Evolutionary conservation across 768 basidiomycete species (phyloP).

Genomic region (Tylopilus vinaceipallidus): DNA sequence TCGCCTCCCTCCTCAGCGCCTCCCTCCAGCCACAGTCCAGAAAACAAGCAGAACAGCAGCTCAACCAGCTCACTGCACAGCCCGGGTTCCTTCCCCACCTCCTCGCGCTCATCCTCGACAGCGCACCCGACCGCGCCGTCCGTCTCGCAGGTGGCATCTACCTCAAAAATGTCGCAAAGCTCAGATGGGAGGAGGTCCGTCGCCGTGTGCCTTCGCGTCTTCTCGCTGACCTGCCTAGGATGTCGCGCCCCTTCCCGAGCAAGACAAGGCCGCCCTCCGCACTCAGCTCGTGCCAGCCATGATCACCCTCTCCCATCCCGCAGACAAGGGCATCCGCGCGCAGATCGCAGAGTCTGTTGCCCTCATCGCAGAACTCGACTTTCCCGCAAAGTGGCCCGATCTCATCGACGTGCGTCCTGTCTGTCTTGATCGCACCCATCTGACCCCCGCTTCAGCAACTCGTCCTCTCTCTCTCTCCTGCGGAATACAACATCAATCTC

Average conservation of each 20-base stretch:
- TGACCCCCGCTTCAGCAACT: slow-evolving; percentile 67
- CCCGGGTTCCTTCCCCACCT: slow-evolving; percentile 79
- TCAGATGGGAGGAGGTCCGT: slow-evolving; percentile 85
- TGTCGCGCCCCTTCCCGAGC: slow-evolving; percentile 63
- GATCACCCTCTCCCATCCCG: slow-evolving; percentile 74
- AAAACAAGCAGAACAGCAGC: slow-evolving; percentile 79
- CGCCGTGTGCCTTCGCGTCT: neutral
- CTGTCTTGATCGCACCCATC: slow-evolving; percentile 6
- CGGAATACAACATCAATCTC: slow-evolving; percentile 83
- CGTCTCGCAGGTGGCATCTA: slow-evolving; percentile 86
- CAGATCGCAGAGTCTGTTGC: slow-evolving; percentile 94
- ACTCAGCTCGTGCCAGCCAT: slow-evolving; percentile 85
- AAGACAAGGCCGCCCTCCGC: slow-evolving; percentile 74
- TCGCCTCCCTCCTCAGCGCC: slow-evolving; percentile 67
- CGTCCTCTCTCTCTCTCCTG: slow-evolving; percentile 72
- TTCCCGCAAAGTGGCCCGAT: slow-evolving; percentile 84
- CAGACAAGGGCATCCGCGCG: slow-evolving; percentile 70
- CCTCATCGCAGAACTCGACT: slow-evolving; percentile 88
- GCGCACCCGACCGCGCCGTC: slow-evolving; percentile 61
- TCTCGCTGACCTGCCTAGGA: slow-evolving; percentile 44
- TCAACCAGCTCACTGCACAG: slow-evolving; percentile 64
- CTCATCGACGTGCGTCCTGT: slow-evolving; percentile 77
- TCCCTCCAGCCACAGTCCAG: slow-evolving; percentile 68
- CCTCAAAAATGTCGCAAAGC: slow-evolving; percentile 88
- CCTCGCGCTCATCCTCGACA: slow-evolving; percentile 72